These are phyloP conservation scores for Jasminum sambac DNA, from an alignment of 257 asterid species.

Conservation along the genomic window DNA sequence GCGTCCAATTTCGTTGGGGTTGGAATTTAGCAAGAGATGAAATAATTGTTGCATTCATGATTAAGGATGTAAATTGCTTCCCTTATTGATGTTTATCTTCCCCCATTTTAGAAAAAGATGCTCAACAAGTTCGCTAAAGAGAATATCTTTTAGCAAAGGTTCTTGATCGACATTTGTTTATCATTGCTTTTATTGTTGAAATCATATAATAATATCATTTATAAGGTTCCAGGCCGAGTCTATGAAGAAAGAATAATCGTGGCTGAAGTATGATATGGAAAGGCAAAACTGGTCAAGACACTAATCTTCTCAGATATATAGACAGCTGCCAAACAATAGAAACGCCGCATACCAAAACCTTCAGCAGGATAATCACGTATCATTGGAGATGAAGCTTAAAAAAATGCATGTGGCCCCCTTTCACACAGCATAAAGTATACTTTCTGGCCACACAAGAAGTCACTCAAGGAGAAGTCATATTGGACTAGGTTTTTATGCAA, in stretches of 20 bases:
- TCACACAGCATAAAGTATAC: too few species aligned
- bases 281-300: constrained; percentile 70
- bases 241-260: constrained; percentile 85
- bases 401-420: too few species aligned
- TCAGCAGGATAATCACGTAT: too few species aligned
- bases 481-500: too few species aligned
- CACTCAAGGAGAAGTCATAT: too few species aligned
- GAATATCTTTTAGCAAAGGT: constrained; percentile 78
- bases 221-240: constrained; percentile 57
- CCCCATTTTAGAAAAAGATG: constrained; percentile 82
- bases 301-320: too few species aligned
- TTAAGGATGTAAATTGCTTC: too few species aligned
- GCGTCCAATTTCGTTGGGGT: constrained; percentile 22
- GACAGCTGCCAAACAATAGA: too few species aligned
- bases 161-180: constrained; percentile 10
- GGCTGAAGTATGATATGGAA: constrained; percentile 79
- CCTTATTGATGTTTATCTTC: too few species aligned
- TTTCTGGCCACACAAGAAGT: too few species aligned
- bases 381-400: constrained; percentile 76
- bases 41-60: too few species aligned
- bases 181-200: constrained; percentile 3
- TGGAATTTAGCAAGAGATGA: constrained; percentile 64
- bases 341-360: too few species aligned
- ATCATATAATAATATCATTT: constrained; percentile 20
- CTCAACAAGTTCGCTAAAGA: constrained; percentile 91